These are phyloP conservation scores for Mucor piriformis DNA, from an alignment of 371 early-diverging fungal genomes.

Conservation along the genomic window DNA sequence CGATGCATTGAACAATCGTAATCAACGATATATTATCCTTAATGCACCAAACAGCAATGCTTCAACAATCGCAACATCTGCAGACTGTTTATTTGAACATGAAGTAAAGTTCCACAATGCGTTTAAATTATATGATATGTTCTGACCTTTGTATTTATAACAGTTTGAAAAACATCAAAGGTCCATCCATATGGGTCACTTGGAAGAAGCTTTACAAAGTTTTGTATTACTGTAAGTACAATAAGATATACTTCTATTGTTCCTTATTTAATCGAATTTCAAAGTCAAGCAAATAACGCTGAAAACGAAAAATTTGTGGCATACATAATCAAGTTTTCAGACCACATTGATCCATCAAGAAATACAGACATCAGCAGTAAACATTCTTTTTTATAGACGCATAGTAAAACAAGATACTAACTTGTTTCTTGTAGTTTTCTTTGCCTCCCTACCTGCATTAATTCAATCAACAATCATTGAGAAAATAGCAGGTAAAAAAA, in stretches of 20 bases:
- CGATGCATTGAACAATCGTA: not conserved
- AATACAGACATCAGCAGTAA: constrained; percentile 40
- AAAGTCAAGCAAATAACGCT: constrained; percentile 36
- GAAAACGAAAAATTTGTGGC: constrained; percentile 34
- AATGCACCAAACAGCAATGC: not conserved
- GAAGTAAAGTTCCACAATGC: not conserved
- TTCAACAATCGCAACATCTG: not conserved
- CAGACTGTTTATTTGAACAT: not conserved
- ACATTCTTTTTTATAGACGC: not conserved
- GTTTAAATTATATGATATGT: not conserved
- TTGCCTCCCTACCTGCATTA: constrained; percentile 37
- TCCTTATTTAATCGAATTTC: not conserved
- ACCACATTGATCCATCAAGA: constrained; percentile 41
- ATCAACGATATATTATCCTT: not conserved
- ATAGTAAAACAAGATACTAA: not conserved
- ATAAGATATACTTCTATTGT: not conserved
- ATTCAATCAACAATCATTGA: constrained; percentile 43
- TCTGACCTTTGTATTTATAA: not conserved
- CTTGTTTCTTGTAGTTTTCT: constrained; percentile 27
- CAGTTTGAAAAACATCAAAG: constrained; percentile 17
- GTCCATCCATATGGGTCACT: constrained; percentile 6
- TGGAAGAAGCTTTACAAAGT: constrained; percentile 23
- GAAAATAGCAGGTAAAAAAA: constrained; percentile 29
- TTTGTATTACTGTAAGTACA: constrained; percentile 19
- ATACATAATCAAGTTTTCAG: constrained; percentile 36